phyloP scores from a whole-genome alignment of 805 yeast genomes.

The Myxozyma vanderwaltii region DNA sequence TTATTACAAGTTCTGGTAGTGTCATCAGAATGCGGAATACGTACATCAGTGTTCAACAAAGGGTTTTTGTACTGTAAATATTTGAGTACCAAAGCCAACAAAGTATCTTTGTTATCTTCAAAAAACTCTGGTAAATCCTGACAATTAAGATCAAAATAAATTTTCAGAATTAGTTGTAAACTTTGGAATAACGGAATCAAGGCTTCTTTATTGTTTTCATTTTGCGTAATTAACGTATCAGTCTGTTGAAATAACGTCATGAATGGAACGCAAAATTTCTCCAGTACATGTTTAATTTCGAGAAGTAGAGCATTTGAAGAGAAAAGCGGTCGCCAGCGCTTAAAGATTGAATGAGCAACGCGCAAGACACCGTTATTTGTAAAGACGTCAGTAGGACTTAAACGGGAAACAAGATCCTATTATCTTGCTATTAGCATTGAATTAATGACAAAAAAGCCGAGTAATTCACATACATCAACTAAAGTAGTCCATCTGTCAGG shows the following conservation, averaged over 20 bases:
- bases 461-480: conserved; percentile 51
- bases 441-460: neutral
- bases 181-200: conserved; percentile 67
- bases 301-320: conserved; percentile 85
- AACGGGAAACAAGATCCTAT: conserved; percentile 60
- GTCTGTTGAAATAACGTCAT: conserved; percentile 65
- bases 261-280: conserved; percentile 79
- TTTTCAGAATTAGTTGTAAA: conserved; percentile 68
- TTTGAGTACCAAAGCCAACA: conserved; percentile 81
- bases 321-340: conserved; percentile 94
- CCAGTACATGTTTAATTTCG: conserved; percentile 85
- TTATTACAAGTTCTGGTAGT: neutral
- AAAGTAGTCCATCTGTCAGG: conserved; percentile 86
- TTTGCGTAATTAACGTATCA: conserved; percentile 62
- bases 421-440: conserved; percentile 27
- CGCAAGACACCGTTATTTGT: conserved; percentile 81
- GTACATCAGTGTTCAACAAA: conserved; percentile 52
- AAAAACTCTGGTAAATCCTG: conserved; percentile 98
- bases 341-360: conserved; percentile 94
- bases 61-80: conserved; percentile 66
- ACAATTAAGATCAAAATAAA: conserved; percentile 91
- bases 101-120: conserved; percentile 78
- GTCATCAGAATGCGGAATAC: neutral
- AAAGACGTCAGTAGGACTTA: conserved; percentile 66
- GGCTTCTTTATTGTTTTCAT: conserved; percentile 50